phyloP scores from a whole-genome alignment of 345 rosid species.

The Melaleuca alternifolia region DNA sequence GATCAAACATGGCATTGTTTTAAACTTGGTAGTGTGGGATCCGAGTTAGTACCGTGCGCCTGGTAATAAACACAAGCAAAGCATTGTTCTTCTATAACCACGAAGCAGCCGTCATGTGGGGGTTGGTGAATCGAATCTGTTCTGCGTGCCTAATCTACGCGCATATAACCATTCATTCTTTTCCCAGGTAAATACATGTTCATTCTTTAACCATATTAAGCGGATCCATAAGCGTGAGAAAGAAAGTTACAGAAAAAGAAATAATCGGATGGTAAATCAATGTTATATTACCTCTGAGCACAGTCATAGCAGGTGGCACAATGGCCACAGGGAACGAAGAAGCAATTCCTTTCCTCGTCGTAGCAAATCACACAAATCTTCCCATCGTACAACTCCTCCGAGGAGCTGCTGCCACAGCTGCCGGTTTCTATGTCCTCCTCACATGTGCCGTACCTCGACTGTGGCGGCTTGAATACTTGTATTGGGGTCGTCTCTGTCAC shows the following conservation, averaged over 20 bases:
- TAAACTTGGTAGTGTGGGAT: not conserved
- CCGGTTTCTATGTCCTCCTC: constrained; percentile 23
- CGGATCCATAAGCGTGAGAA: not conserved
- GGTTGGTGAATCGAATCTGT: not conserved
- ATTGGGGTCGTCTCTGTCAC: constrained; percentile 17
- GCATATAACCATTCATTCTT: not conserved
- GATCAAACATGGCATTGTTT: not conserved
- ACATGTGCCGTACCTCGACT: constrained; percentile 17
- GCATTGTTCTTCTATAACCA: not conserved
- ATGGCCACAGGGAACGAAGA: constrained; percentile 55
- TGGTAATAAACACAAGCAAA: not conserved
- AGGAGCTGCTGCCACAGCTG: constrained; percentile 14
- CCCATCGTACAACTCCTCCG: constrained; percentile 41
- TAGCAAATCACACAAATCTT: constrained; percentile 45
- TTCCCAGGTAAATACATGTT: not conserved
- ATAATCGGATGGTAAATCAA: not conserved
- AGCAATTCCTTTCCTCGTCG: constrained; percentile 48
- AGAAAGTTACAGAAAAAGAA: not conserved
- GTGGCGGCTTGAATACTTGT: not conserved
- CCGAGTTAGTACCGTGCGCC: not conserved
- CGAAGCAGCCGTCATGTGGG: not conserved
- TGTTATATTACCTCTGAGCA: constrained; percentile 29
- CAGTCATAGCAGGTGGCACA: constrained; percentile 49
- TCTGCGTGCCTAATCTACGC: not conserved
- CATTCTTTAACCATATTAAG: not conserved